Conservation (phyloP, 495 filamentous ascomycete species). For the Tetracladium marchalianum region DNA sequence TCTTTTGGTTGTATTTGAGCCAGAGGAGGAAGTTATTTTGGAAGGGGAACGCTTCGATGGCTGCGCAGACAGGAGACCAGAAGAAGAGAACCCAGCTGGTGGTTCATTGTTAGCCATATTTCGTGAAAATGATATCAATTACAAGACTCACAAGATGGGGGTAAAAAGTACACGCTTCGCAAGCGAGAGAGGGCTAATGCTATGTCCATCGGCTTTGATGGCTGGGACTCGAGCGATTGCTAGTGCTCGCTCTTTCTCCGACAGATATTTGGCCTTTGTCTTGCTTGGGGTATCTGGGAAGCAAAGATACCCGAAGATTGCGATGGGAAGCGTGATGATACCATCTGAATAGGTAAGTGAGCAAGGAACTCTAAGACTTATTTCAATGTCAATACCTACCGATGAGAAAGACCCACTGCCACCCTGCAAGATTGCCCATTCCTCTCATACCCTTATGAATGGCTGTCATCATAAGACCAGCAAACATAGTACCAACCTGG, state of each 20-base stretch:
- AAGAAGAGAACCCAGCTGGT: constrained; percentile 23
- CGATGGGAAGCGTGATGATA: constrained; percentile 41
- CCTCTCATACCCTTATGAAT: constrained; percentile 43
- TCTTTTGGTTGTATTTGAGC: constrained; percentile 27
- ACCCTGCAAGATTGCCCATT: constrained; percentile 40
- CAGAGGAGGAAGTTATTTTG: constrained; percentile 36
- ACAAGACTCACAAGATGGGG: constrained; percentile 40
- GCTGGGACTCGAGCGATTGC: constrained; percentile 32
- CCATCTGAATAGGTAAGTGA: constrained; percentile 22
- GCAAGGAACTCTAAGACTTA: too few species aligned
- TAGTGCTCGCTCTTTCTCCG: constrained; percentile 29
- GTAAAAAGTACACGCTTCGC: constrained; percentile 29
- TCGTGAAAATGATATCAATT: too few species aligned
- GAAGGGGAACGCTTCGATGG: constrained; percentile 36
- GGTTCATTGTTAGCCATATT: too few species aligned
- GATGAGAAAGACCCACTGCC: constrained; percentile 60
- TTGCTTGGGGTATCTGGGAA: constrained; percentile 51
- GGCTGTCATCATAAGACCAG: constrained; percentile 47
- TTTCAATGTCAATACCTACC: too few species aligned
- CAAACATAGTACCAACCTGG: constrained; percentile 37
- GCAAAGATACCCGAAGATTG: constrained; percentile 45
- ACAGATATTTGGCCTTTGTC: constrained; percentile 44
- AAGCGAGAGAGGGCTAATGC: constrained; percentile 28
- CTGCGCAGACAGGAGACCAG: constrained; percentile 39
- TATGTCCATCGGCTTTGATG: constrained; percentile 17